phyloP scores from a whole-genome alignment of 2,329 filamentous ascomycete species.

The Magnaporthales sp. region DNA sequence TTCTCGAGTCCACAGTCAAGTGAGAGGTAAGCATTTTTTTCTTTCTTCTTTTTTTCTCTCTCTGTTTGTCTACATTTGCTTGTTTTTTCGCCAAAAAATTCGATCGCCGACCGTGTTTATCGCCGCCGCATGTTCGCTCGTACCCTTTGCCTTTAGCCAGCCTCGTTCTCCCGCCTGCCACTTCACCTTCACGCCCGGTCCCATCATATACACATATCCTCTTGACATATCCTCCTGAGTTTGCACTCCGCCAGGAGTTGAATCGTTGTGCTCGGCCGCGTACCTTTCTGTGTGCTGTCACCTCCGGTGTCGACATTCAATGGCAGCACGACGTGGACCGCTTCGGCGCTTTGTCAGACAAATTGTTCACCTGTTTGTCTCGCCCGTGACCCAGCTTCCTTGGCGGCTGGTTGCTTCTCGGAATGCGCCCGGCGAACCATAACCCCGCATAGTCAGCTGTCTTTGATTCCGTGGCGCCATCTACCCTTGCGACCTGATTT shows the following conservation, averaged over 20 bases:
- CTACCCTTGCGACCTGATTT: neutral
- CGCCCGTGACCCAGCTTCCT: neutral
- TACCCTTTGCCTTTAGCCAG: neutral
- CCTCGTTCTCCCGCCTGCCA: neutral
- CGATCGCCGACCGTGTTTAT: neutral
- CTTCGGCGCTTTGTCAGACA: neutral
- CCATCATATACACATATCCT: neutral
- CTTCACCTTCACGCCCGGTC: neutral
- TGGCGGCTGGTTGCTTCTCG: neutral
- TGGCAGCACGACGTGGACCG: neutral
- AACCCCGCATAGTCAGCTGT: slow-evolving; percentile 1
- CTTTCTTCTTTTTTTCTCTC: neutral
- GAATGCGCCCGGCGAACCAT: neutral
- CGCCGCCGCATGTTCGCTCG: neutral
- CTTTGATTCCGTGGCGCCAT: neutral
- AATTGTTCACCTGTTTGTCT: neutral
- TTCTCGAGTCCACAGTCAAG: neutral
- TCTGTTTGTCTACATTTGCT: neutral
- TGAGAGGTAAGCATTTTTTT: neutral
- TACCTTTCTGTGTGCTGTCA: neutral
- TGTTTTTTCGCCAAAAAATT: neutral
- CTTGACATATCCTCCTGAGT: neutral
- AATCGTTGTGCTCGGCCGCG: neutral
- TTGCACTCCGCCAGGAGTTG: neutral
- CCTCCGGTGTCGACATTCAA: neutral